phyloP scores from a whole-genome alignment of 2,329 filamentous ascomycete genomes.

The Helminthosporium solani region DNA sequence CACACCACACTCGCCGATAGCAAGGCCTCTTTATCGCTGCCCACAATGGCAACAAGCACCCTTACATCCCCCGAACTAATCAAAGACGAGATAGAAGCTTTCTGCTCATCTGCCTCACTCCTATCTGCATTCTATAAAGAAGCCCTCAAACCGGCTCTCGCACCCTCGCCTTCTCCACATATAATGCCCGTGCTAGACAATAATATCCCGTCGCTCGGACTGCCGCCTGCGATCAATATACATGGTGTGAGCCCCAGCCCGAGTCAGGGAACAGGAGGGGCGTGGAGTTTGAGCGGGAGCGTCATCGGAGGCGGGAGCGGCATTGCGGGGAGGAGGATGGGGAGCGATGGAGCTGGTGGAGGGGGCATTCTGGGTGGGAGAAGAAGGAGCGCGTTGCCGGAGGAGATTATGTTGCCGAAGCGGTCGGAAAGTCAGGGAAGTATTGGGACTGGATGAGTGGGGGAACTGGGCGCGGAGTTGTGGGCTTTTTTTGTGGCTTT shows the following conservation, averaged over 20 bases:
- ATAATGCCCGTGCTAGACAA: conserved; percentile 36
- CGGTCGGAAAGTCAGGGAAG: conserved; percentile 24
- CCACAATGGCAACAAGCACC: conserved; percentile 4
- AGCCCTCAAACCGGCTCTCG: conserved; percentile 23
- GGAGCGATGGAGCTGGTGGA: conserved; percentile 21
- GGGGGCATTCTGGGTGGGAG: conserved; percentile 16
- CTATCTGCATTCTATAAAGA: conserved; percentile 49
- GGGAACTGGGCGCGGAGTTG: too few relatives aligned
- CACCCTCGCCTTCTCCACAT: conserved; percentile 44
- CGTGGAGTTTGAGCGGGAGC: conserved; percentile 27
- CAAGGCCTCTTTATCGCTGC: conserved; percentile 3
- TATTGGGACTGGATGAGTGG: not conserved
- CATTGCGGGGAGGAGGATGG: conserved; percentile 34
- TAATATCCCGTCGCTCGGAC: conserved; percentile 46
- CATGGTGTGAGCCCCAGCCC: conserved; percentile 37
- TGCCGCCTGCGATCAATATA: conserved; percentile 45
- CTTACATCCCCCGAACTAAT: conserved; percentile 42
- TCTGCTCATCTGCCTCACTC: conserved; percentile 44
- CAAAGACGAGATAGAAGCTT: conserved; percentile 47
- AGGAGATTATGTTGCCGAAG: conserved; percentile 20
- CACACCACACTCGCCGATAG: conserved; percentile 30
- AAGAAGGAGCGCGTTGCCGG: conserved; percentile 22
- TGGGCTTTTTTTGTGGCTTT: too few relatives aligned
- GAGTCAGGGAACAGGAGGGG: conserved; percentile 16
- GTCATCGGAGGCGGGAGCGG: conserved; percentile 21